A percentile compares a stretch with the other conserved stretches of the same genome.
Conservation (phyloP, 352 stramenopile genomes). For the Albugo candida region DNA sequence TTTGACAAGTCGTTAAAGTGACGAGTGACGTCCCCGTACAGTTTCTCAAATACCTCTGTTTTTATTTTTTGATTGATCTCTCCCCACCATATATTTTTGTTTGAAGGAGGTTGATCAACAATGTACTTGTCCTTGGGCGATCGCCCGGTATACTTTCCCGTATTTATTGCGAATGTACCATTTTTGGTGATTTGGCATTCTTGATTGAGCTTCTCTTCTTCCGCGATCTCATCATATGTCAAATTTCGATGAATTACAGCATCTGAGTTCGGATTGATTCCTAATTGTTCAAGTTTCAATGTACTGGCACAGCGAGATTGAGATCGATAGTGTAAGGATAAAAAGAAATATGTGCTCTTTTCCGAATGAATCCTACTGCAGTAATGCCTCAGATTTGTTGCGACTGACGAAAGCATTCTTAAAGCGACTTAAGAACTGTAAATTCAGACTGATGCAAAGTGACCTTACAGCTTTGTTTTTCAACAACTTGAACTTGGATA, state of each 20-base stretch:
- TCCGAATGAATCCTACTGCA: too few relatives aligned
- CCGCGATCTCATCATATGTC: conserved; percentile 88
- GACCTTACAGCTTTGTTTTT: too few relatives aligned
- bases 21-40: conserved; percentile 86
- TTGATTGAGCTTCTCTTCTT: conserved; percentile 89
- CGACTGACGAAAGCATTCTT: too few relatives aligned
- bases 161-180: conserved; percentile 94
- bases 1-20: conserved; percentile 87
- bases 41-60: conserved; percentile 87
- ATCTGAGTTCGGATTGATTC: conserved; percentile 68
- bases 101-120: conserved; percentile 83
- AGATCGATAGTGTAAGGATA: too few relatives aligned
- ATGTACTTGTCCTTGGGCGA: conserved; percentile 98
- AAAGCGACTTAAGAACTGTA: too few relatives aligned
- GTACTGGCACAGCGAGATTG: too few relatives aligned
- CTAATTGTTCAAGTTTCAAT: conserved; percentile 56
- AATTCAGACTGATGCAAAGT: too few relatives aligned
- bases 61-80: conserved; percentile 90
- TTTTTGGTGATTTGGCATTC: conserved; percentile 82
- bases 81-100: conserved; percentile 93
- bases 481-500: too few relatives aligned
- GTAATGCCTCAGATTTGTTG: too few relatives aligned
- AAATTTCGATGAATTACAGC: conserved; percentile 90
- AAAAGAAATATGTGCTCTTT: too few relatives aligned
- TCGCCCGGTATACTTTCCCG: conserved; percentile 95